Evolutionary conservation across 495 filamentous ascomycete genomes (phyloP), one percentile per base, ranked within the genome.

Genomic region (Podospora tetraspora): DNA sequence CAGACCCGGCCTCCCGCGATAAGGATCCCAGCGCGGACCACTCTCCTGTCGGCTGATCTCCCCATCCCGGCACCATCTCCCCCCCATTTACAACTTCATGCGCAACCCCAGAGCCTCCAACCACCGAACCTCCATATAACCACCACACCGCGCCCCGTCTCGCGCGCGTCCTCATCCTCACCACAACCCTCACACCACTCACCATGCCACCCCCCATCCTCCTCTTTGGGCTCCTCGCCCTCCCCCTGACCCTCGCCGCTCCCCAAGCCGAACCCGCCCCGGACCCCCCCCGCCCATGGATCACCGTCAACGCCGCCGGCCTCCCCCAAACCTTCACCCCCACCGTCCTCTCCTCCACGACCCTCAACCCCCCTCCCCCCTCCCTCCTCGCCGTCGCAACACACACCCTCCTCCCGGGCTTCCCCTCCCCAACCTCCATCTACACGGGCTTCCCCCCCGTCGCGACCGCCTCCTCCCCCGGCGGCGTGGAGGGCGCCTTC

Each of bases 391-490:
- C 74, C 1, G 75, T 71, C 3, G 70, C 66, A 1, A 72, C 73
- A 1, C 75, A 74, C 66, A 77, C 73, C 43, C 57, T 78, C 56
- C 69, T 69, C 27, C 67, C 71, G 16, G 57, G 34, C 34, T 52
- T n/a, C 16, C 43, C 32, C 57, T 65, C 68, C 30, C 56, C 37
- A 21, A 27, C 64, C 3, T 61, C 66, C 25, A 75, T 73, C 21
- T 74, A 69, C 66, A 77, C 74, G 9, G 75, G 74, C n/a, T 64
- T 74, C 43, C 64, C 75, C 11, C 77, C 77, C 1, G 70, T 75
- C 4, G 73, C 74, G 1, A 71, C 69, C 1, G 71, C 77, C 9
- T 70, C 74, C 1, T 70, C 68, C 1, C 62, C 57, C 0, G 32
- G 32, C 30, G 43, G 57, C 16, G 30, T 57, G 56, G 68, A 59